Evolutionary conservation across 192 early-diverging fungal genomes (phyloP).

Genomic region (Blastocladiella britannica): DNA sequence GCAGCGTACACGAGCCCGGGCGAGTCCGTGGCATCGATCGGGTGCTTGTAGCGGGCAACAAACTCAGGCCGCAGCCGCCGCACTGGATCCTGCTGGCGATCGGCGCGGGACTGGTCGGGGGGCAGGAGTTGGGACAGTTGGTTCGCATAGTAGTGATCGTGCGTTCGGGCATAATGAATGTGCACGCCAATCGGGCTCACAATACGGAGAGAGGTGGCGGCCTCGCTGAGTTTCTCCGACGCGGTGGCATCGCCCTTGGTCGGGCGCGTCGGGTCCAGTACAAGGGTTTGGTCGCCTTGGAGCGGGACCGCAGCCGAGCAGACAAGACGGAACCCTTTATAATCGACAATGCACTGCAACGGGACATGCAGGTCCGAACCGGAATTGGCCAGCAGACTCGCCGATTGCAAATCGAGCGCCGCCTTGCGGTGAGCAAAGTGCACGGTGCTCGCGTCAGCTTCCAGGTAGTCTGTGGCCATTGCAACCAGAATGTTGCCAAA

Average conservation of each 20-base stretch:
- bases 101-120: conserved; percentile 12
- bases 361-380: conserved; percentile 16
- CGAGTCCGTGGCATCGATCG: conserved; percentile 4
- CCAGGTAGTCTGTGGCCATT: too few species aligned
- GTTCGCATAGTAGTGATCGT: conserved; percentile 16
- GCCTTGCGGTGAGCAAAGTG: too few species aligned
- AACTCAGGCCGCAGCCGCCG: conserved; percentile 26
- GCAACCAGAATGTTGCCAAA: too few species aligned
- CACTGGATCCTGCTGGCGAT: neutral
- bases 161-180: conserved; percentile 15
- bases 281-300: conserved; percentile 11
- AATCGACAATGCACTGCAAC: conserved; percentile 28
- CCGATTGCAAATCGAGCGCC: conserved; percentile 18
- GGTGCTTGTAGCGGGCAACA: conserved; percentile 5
- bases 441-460: too few species aligned
- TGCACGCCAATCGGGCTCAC: too few species aligned
- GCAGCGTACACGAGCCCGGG: conserved; percentile 18
- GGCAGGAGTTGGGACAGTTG: conserved; percentile 23
- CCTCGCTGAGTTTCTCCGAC: conserved; percentile 9
- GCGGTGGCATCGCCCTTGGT: conserved; percentile 18
- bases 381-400: conserved; percentile 16
- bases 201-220: conserved; percentile 6
- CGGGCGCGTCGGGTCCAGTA: conserved; percentile 11
- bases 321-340: conserved; percentile 35
- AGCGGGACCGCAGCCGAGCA: conserved; percentile 22